Percentiles rank a stretch among this genome's conserved stretches.
Evolutionary conservation across 1,139 yeast genomes (phyloP).

Genomic region (Pneumocystis wakefieldiae): DNA sequence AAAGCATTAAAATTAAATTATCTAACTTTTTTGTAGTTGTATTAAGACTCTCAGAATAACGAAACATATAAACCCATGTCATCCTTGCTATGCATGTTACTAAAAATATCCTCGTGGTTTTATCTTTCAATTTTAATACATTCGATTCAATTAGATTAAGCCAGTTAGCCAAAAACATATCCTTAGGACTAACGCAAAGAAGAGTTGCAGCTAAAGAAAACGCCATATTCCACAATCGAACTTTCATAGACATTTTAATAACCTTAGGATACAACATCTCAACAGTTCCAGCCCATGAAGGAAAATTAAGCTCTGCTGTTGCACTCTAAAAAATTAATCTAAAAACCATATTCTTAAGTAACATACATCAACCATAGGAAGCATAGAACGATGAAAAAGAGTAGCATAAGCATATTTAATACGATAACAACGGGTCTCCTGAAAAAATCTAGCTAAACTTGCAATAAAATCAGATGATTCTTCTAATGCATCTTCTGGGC

Average conservation of each 20-base stretch:
- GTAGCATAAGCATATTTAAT: conserved; percentile 66
- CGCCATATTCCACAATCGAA: conserved; percentile 61
- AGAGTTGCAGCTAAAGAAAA: conserved; percentile 58
- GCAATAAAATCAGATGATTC: conserved; percentile 82
- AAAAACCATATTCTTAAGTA: not conserved
- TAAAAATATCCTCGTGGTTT: conserved; percentile 18
- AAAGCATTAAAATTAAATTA: conserved; percentile 39
- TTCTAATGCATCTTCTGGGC: conserved; percentile 79
- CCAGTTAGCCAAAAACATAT: conserved; percentile 67
- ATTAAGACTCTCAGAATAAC: conserved; percentile 78
- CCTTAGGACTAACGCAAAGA: conserved; percentile 68
- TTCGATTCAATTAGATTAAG: conserved; percentile 42
- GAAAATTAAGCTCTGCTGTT: conserved; percentile 92
- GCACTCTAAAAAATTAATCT: conserved; percentile 24
- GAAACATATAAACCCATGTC: conserved; percentile 70
- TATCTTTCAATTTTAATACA: conserved; percentile 36
- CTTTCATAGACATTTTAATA: conserved; percentile 29
- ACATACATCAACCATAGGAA: conserved; percentile 59
- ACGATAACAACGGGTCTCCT: conserved; percentile 47
- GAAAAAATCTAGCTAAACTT: conserved; percentile 72
- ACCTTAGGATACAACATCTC: conserved; percentile 44
- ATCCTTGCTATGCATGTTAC: not conserved
- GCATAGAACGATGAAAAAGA: conserved; percentile 54
- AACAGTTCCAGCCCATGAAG: conserved; percentile 82
- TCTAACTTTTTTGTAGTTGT: conserved; percentile 62